phyloP scores from a whole-genome alignment of 495 filamentous ascomycete genomes.

The Opeltia flavorubescens region DNA sequence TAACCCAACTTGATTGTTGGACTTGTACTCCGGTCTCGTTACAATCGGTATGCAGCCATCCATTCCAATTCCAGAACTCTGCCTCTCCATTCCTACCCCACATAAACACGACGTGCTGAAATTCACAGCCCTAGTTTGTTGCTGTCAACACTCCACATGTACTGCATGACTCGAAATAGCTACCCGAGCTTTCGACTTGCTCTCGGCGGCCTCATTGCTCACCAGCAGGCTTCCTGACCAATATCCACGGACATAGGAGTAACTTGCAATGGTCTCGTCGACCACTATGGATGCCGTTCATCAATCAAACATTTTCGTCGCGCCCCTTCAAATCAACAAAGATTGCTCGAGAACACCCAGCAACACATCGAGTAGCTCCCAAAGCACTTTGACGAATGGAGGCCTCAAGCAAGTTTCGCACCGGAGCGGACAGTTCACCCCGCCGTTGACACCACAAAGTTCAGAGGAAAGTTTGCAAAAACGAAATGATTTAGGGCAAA shows the following conservation, averaged over 20 bases:
- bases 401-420: slow-evolving; percentile 11
- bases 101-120: neutral
- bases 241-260: too few relatives aligned
- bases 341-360: slow-evolving; percentile 33
- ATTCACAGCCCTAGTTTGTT: too few relatives aligned
- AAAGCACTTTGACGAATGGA: slow-evolving; percentile 14
- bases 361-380: slow-evolving; percentile 28
- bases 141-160: neutral
- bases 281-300: slow-evolving; percentile 25
- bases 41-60: neutral
- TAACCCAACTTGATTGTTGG: too few relatives aligned
- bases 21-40: too few relatives aligned
- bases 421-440: slow-evolving; percentile 44
- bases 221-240: too few relatives aligned
- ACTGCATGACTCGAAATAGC: too few relatives aligned
- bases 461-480: slow-evolving; percentile 42
- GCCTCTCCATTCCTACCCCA: neutral
- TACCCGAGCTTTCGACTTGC: too few relatives aligned
- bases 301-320: slow-evolving; percentile 52
- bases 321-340: slow-evolving; percentile 62
- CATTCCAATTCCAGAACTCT: neutral
- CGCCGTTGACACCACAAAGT: slow-evolving; percentile 56
- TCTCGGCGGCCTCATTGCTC: too few relatives aligned
- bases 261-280: neutral
- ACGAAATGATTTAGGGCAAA: slow-evolving; percentile 31